These are phyloP conservation scores for Stachybotrys chlorohalonatus DNA, from an alignment of 2,329 filamentous ascomycete genomes.

Conservation along the genomic window DNA sequence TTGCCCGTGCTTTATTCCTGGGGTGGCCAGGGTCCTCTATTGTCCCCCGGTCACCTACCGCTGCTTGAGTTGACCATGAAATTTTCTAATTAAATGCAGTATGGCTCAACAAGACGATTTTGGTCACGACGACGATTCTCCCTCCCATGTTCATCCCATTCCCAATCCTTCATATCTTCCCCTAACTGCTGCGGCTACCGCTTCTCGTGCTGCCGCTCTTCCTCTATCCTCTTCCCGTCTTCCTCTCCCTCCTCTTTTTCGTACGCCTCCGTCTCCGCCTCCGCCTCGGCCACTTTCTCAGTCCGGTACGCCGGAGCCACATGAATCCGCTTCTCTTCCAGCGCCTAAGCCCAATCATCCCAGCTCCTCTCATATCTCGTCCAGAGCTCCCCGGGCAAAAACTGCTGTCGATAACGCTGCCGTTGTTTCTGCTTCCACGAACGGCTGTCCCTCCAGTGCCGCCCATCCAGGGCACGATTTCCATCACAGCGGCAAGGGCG, in stretches of 20 bases:
- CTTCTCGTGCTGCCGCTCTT: conserved; percentile 10
- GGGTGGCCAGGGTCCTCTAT: conserved; percentile 17
- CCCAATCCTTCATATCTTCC: conserved; percentile 13
- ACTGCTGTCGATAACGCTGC: background rate
- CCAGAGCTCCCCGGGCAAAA: background rate
- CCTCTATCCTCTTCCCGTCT: conserved; percentile 7
- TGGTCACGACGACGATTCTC: conserved; percentile 18
- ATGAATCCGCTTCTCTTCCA: background rate
- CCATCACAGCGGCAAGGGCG: conserved; percentile 22
- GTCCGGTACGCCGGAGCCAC: background rate
- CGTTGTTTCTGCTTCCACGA: background rate
- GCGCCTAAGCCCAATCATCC: background rate
- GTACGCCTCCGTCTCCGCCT: conserved; percentile 7
- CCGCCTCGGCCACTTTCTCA: conserved; percentile 5
- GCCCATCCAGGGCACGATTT: background rate
- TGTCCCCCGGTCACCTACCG: conserved; percentile 9
- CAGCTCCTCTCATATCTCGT: background rate
- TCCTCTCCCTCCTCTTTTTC: background rate
- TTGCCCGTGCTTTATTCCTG: conserved; percentile 3
- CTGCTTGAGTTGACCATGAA: conserved; percentile 25
- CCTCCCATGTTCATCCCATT: conserved; percentile 15
- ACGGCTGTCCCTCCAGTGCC: background rate
- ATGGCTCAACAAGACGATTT: conserved; percentile 20
- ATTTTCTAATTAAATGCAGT: conserved; percentile 25
- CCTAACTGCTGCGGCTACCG: conserved; percentile 9